phyloP scores from a whole-genome alignment of 2,329 filamentous ascomycete genomes.

The Boeremia exigua region DNA sequence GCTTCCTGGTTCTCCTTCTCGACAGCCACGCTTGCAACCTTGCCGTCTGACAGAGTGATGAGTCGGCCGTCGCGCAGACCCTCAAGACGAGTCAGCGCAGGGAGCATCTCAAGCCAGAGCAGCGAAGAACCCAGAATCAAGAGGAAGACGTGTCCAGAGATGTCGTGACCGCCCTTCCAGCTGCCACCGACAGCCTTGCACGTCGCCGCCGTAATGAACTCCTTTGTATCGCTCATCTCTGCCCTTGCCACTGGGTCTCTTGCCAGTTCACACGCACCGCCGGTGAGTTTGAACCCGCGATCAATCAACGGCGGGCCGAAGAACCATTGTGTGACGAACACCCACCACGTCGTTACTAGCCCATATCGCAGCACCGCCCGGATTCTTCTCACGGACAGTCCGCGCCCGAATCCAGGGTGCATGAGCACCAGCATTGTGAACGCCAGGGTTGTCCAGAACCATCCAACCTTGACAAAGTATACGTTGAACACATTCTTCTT shows the following conservation, averaged over 20 bases:
- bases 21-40: slow-evolving; percentile 57
- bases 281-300: slow-evolving; percentile 84
- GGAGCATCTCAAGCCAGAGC: slow-evolving; percentile 79
- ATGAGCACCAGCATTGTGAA: slow-evolving; percentile 73
- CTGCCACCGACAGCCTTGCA: slow-evolving; percentile 82
- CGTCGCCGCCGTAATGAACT: slow-evolving; percentile 73
- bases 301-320: slow-evolving; percentile 92
- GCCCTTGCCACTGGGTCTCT: slow-evolving; percentile 56
- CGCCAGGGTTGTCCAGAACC: slow-evolving; percentile 84
- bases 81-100: slow-evolving; percentile 58
- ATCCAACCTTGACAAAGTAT: slow-evolving; percentile 93
- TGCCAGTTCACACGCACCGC: slow-evolving; percentile 77
- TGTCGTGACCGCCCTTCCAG: slow-evolving; percentile 95
- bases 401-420: slow-evolving; percentile 65
- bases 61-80: slow-evolving; percentile 66
- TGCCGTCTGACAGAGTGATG: slow-evolving; percentile 70
- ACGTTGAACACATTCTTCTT: slow-evolving; percentile 93
- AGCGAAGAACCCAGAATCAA: slow-evolving; percentile 84
- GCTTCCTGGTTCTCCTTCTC: slow-evolving; percentile 52
- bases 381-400: slow-evolving; percentile 51
- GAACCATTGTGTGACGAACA: slow-evolving; percentile 92
- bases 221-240: slow-evolving; percentile 52
- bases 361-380: slow-evolving; percentile 72
- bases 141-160: slow-evolving; percentile 93
- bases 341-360: slow-evolving; percentile 78